A percentile compares a stretch with the other conserved stretches of the same genome.
Conservation (phyloP, 495 filamentous ascomycete species). For the Delitschia confertaspora region DNA sequence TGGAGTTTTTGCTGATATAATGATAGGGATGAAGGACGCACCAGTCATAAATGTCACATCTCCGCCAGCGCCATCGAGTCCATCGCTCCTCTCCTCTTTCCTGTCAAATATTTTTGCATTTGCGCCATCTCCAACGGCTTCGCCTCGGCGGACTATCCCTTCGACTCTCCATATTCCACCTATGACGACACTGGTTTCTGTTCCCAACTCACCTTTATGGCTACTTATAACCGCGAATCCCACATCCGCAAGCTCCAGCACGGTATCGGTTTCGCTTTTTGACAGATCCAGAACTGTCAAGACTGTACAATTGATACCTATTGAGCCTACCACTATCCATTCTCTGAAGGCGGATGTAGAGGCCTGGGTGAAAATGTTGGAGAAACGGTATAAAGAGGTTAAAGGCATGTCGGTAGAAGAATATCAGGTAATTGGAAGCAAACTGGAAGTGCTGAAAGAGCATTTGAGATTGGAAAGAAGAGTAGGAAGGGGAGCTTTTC, state of each 20-base stretch:
- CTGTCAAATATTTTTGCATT: no score
- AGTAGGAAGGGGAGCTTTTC: constrained; percentile 16
- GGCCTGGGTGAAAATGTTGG: no score
- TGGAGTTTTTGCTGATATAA: not conserved
- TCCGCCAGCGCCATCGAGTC: not conserved
- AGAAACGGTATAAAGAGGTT: constrained; percentile 7
- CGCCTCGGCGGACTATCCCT: no score
- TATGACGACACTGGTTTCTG: no score
- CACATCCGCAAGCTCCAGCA: no score
- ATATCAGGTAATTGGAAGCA: not conserved
- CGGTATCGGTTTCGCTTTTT: constrained; percentile 16
- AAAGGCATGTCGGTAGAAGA: constrained; percentile 1
- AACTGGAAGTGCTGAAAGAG: constrained; percentile 13
- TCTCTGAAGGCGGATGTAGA: no score
- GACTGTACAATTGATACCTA: not conserved
- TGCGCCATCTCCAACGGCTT: no score
- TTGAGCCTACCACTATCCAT: constrained; percentile 2
- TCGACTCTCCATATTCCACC: no score
- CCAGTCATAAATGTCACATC: constrained; percentile 5
- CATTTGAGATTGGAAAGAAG: constrained; percentile 20
- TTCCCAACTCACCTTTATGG: no score
- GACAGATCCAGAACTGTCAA: not conserved
- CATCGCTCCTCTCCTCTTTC: constrained; percentile 1
- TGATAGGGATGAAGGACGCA: constrained; percentile 9
- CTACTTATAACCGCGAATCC: no score